Percentiles rank a stretch among this genome's conserved stretches.
phyloP scores from a whole-genome alignment of 306 rosid genomes.

The Clitoria ternatea region DNA sequence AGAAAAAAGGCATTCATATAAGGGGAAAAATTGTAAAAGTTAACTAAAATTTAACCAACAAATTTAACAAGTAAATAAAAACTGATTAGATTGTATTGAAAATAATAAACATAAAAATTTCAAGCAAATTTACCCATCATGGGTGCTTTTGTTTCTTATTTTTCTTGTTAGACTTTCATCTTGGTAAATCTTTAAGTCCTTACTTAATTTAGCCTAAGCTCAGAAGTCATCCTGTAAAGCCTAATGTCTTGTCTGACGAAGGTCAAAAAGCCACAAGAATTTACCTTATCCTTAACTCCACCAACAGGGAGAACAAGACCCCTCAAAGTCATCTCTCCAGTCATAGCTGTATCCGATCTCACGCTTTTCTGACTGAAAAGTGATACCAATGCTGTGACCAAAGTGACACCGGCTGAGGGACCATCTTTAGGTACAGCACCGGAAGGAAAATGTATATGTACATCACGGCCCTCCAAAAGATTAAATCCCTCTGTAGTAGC shows the following conservation, averaged over 20 bases:
- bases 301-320: constrained; percentile 98
- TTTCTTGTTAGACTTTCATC: not conserved
- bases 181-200: not conserved
- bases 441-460: constrained; percentile 96
- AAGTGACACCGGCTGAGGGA: constrained; percentile 98
- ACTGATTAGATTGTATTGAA: not conserved
- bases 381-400: constrained; percentile 93
- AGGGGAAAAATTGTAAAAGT: not conserved
- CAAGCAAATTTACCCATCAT: not conserved
- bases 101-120: not conserved
- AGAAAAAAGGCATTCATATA: not conserved
- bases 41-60: not conserved
- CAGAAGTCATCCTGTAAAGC: not conserved
- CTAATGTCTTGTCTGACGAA: not conserved
- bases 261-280: not conserved
- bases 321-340: constrained; percentile 98
- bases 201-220: not conserved
- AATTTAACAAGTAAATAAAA: not conserved
- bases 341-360: constrained; percentile 98
- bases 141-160: not conserved
- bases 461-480: constrained; percentile 86
- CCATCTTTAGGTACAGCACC: constrained; percentile 99
- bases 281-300: constrained; percentile 97
- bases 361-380: constrained; percentile 73
- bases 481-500: constrained; percentile 57